Conservation (phyloP, 352 stramenopile genomes). For the Nothophytophthora sp. region DNA sequence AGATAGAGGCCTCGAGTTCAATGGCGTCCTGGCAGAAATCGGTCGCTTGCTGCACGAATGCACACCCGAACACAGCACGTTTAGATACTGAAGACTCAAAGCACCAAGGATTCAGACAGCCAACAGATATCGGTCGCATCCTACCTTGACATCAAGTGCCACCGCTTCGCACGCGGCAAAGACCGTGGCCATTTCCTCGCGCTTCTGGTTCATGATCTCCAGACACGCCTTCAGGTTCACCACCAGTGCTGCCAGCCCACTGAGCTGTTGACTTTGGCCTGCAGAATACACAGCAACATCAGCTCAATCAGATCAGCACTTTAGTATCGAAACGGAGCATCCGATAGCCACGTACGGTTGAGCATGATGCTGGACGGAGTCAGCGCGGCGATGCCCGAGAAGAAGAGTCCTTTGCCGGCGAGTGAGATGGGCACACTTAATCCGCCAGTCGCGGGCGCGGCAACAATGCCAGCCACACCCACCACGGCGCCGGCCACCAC, state of each 20-base stretch:
- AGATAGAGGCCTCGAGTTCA: conserved; percentile 74
- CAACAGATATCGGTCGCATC: no score
- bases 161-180: conserved; percentile 72
- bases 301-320: not conserved
- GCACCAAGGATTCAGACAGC: no score
- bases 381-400: conserved; percentile 73
- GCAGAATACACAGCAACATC: conserved; percentile 3
- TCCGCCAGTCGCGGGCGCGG: conserved; percentile 73
- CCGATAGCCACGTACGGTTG: conserved; percentile 59
- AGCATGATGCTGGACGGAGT: conserved; percentile 88
- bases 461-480: conserved; percentile 70
- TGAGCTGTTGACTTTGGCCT: conserved; percentile 86
- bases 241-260: conserved; percentile 69
- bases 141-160: conserved; percentile 79
- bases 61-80: no score
- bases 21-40: conserved; percentile 84
- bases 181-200: conserved; percentile 73
- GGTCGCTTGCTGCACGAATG: conserved; percentile 54
- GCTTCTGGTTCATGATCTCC: conserved; percentile 87
- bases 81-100: no score
- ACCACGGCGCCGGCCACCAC: conserved; percentile 84
- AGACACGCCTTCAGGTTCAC: conserved; percentile 83
- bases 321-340: no score
- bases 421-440: conserved; percentile 85
- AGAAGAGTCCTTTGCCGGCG: conserved; percentile 84